Conservation (phyloP, 164 flowering plant species). For the Aristolochia californica region DNA sequence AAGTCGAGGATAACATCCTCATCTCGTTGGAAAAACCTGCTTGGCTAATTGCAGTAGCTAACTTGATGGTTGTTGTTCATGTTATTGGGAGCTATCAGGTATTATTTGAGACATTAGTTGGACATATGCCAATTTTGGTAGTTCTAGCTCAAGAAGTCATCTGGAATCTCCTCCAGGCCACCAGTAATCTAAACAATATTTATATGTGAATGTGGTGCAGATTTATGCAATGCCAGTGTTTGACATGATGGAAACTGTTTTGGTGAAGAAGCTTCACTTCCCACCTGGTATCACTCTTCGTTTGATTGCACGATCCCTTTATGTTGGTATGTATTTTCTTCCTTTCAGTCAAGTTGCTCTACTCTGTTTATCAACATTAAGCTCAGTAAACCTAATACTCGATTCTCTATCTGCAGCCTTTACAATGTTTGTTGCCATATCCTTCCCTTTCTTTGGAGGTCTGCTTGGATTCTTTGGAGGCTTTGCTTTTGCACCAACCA, state of each 20-base stretch:
- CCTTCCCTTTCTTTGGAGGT: conserved; percentile 71
- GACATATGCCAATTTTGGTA: background rate
- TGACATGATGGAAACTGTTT: conserved; percentile 51
- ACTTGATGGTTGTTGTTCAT: conserved; percentile 49
- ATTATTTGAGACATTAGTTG: background rate
- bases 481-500: conserved; percentile 57
- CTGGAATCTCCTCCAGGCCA: background rate
- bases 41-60: conserved; percentile 52
- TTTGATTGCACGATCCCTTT: conserved; percentile 29
- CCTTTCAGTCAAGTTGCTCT: background rate
- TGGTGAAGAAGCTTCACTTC: conserved; percentile 37
- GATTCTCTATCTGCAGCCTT: conserved; percentile 33
- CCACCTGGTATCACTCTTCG: conserved; percentile 35
- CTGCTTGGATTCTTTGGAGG: conserved; percentile 70
- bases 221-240: conserved; percentile 57
- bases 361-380: background rate
- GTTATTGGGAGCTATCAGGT: conserved; percentile 65
- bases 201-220: conserved; percentile 10
- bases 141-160: background rate
- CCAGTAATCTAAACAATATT: background rate
- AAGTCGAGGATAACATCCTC: conserved; percentile 45
- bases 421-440: conserved; percentile 51
- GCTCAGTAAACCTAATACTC: background rate
- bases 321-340: conserved; percentile 38
- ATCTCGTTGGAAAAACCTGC: conserved; percentile 35